phyloP scores from a whole-genome alignment of 306 rosid species.

The Malus fusca region DNA sequence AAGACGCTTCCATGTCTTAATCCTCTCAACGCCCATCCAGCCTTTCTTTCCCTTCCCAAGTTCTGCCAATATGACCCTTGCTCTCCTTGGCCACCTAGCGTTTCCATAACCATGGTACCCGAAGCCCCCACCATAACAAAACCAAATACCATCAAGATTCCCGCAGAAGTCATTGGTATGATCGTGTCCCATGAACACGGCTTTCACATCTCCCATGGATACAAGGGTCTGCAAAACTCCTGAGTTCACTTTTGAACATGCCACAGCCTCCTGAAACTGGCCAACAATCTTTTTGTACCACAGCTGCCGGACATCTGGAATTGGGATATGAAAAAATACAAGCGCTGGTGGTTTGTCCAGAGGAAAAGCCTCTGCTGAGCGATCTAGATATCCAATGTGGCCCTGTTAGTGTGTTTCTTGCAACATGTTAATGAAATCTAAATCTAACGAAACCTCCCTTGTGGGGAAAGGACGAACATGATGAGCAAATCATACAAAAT shows the following conservation, averaged over 20 bases:
- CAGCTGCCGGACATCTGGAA: slow-evolving; percentile 67
- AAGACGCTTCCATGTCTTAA: slow-evolving; percentile 84
- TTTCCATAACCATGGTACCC: slow-evolving; percentile 91
- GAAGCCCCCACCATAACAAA: slow-evolving; percentile 93
- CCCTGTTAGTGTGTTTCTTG: slow-evolving; percentile 71
- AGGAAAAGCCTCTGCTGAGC: slow-evolving; percentile 16
- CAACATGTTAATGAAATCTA: slow-evolving; percentile 66
- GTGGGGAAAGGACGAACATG: slow-evolving; percentile 21
- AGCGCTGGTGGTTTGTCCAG: slow-evolving; percentile 38
- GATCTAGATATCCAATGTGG: slow-evolving; percentile 25
- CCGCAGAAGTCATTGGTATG: slow-evolving; percentile 89
- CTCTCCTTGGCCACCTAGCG: slow-evolving; percentile 78
- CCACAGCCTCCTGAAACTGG: slow-evolving; percentile 66
- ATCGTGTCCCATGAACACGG: slow-evolving; percentile 91
- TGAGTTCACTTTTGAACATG: slow-evolving; percentile 70
- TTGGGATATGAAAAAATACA: slow-evolving; percentile 80
- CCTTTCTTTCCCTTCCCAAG: slow-evolving; percentile 49
- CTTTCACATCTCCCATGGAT: slow-evolving; percentile 75
- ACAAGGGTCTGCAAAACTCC: slow-evolving; percentile 60
- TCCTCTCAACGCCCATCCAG: slow-evolving; percentile 60
- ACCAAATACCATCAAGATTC: slow-evolving; percentile 71
- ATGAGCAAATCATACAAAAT: not conserved
- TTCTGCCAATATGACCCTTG: slow-evolving; percentile 60
- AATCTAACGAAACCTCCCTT: slow-evolving; percentile 40
- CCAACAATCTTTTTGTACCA: slow-evolving; percentile 50